Conservation (phyloP, 768 basidiomycete genomes). For the Termitomyces titanicus region DNA sequence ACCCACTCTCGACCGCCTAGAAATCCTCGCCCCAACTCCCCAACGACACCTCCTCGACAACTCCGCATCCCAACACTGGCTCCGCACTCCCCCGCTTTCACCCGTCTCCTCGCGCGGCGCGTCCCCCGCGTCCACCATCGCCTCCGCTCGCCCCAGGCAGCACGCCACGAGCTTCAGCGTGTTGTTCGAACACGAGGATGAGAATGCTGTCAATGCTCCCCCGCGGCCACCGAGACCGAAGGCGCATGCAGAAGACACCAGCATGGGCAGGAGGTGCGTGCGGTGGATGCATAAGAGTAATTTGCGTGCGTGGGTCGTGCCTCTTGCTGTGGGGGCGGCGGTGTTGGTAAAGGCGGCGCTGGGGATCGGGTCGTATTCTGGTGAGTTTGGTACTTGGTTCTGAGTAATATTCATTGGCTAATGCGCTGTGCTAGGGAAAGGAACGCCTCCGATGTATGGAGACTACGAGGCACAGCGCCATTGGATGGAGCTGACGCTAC, state of each 20-base stretch:
- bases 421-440: conserved; percentile 43
- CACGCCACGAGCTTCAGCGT: conserved; percentile 37
- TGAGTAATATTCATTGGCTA: neutral
- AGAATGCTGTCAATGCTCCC: neutral
- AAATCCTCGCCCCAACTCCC: conserved; percentile 66
- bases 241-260: conserved; percentile 19
- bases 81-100: conserved; percentile 43
- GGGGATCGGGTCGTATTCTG: conserved; percentile 80
- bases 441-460: conserved; percentile 79
- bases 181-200: conserved; percentile 32
- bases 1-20: conserved; percentile 9
- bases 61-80: conserved; percentile 58
- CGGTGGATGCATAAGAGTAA: conserved; percentile 77
- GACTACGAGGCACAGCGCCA: conserved; percentile 94
- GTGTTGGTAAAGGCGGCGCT: conserved; percentile 64
- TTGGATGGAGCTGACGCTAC: conserved; percentile 90
- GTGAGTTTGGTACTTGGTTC: conserved; percentile 37
- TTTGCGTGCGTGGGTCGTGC: conserved; percentile 57
- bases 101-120: conserved; percentile 44
- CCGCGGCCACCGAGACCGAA: conserved; percentile 11
- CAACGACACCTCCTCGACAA: conserved; percentile 61
- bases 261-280: conserved; percentile 60
- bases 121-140: conserved; percentile 37
- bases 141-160: conserved; percentile 7
- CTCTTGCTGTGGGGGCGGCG: conserved; percentile 48